Base-by-base conservation (phyloP, 768 basidiomycete species). In the Hericium rajendrae region DNA sequence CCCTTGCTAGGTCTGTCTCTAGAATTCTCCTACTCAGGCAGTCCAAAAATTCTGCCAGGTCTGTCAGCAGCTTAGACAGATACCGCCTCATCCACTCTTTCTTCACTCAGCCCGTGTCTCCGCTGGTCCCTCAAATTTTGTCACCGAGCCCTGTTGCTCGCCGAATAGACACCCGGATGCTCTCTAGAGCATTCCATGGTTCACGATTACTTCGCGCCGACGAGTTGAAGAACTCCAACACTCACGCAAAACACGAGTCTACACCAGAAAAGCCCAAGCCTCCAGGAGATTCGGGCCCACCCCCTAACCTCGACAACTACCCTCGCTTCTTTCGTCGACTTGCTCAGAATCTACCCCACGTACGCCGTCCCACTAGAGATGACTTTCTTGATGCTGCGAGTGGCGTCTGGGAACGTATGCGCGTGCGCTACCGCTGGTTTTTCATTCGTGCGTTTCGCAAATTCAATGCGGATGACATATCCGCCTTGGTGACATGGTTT, bases 391-490 rank as follows among this genome's bases (percentile, higher is more conserved):
- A 80, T 18, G 86, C 91, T 3, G 86, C 94, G 3, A 88, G 80
- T 32, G 85, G 86, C n/a, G 94, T 94, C 69, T 93, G 93, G 85
- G 82, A 95, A 62, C 83, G 97, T 2, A 70, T 88, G 22, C 80
- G 86, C 20, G 88, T 98, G 63, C 82, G 92, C n/a, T 91, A 97
- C 75, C 93, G 93, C 68, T 99, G 97, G 97, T 88, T 94, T 62
- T 92, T 92, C 11, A 94, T 98, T 64, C 79, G 91, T 60, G 92
- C 91, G 4, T 99, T 97, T 73, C 83, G 95, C 50, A 86, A 83
- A 66, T 99, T 94, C 72, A 94, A 97, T 63, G 87, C 91, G 53
- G 97, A 99, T 69, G 97, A 99, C 69, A 89, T 95, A 55, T 94
- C 92, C 43, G 95, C 94, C 1, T 97, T 99, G 72, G 72, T 95